Conservation (phyloP, 2,329 filamentous ascomycete species). For the Leptographium radiaticola region DNA sequence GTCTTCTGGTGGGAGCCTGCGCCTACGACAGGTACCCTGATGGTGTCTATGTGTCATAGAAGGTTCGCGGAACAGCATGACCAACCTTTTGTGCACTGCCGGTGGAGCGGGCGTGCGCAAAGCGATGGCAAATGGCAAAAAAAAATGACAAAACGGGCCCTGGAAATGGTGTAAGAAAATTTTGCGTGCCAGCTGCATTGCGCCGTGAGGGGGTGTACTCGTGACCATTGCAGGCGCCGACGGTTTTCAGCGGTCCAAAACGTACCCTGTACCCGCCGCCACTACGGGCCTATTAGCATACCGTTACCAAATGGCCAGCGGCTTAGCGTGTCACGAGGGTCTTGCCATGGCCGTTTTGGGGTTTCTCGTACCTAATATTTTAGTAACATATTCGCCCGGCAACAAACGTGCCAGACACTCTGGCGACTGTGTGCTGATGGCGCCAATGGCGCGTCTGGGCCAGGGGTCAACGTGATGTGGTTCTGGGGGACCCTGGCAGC, state of each 20-base stretch:
- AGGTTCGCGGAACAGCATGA: too few species aligned
- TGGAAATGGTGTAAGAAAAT: background rate
- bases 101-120: background rate
- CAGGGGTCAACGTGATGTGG: background rate
- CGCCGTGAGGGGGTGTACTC: background rate
- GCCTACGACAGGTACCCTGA: constrained; percentile 1
- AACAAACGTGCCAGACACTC: background rate
- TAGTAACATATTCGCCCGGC: constrained; percentile 14
- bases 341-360: constrained; percentile 3
- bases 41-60: background rate
- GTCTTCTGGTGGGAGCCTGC: constrained; percentile 2
- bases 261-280: background rate
- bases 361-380: constrained; percentile 18
- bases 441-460: background rate
- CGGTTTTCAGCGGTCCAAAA: too few species aligned
- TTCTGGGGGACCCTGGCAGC: too few species aligned
- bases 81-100: too few species aligned
- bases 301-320: constrained; percentile 15
- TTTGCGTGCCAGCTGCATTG: background rate
- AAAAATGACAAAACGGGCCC: background rate
- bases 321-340: constrained; percentile 13
- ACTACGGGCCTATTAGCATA: constrained; percentile 10
- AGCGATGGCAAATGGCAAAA: background rate
- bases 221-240: background rate
- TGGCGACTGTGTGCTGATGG: background rate